Evolutionary conservation across 148 eudicot genomes (phyloP).

Genomic region (Rhododendron mucronatum): DNA sequence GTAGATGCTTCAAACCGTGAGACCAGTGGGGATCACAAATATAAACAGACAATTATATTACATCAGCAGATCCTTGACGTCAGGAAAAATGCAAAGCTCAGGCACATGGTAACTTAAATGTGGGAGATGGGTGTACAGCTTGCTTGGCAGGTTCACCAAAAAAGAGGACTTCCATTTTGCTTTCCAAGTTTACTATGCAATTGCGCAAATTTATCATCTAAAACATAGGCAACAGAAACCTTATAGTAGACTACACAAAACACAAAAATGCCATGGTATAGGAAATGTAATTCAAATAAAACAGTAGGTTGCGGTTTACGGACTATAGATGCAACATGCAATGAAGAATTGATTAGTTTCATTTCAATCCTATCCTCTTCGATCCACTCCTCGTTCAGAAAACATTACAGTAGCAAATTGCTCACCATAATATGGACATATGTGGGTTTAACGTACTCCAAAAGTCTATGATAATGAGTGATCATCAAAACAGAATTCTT

Average conservation of each 20-base stretch:
- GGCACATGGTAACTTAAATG: neutral
- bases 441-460: constrained; percentile 74
- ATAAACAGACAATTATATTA: neutral
- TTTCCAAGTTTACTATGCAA: neutral
- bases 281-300: neutral
- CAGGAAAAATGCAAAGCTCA: neutral
- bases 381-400: neutral
- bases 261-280: neutral
- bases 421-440: constrained; percentile 91
- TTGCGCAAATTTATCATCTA: neutral
- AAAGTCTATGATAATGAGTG: constrained; percentile 85
- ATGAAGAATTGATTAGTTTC: neutral
- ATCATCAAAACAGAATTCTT: constrained; percentile 86
- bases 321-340: neutral
- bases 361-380: neutral
- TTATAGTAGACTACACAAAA: neutral
- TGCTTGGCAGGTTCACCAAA: neutral
- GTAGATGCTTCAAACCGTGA: neutral
- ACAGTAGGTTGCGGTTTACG: neutral
- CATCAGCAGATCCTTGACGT: neutral
- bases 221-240: neutral
- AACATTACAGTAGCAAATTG: neutral
- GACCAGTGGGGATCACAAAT: neutral
- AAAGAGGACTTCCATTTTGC: neutral
- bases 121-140: neutral